These are phyloP conservation scores for Daldinia grandis DNA, from an alignment of 495 filamentous ascomycete genomes.

Conservation along the genomic window DNA sequence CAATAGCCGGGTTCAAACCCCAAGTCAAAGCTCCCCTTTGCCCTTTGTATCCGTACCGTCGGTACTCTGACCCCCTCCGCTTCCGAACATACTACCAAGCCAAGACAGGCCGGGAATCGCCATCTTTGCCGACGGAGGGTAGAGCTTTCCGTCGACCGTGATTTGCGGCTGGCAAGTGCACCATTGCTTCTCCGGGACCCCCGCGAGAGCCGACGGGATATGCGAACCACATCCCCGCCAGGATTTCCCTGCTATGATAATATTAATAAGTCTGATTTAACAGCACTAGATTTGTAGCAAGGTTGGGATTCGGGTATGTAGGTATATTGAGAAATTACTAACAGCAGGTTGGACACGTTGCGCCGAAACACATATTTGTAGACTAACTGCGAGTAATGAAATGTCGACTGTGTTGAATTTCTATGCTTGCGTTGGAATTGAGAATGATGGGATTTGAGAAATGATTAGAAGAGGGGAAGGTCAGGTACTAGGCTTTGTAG, in stretches of 20 bases:
- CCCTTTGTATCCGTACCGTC: constrained; percentile 22
- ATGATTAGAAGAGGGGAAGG: constrained; percentile 2
- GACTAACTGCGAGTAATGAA: constrained; percentile 8
- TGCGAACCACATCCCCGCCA: constrained; percentile 76
- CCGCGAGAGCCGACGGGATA: constrained; percentile 67
- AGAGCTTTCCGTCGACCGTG: constrained; percentile 65
- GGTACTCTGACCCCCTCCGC: constrained; percentile 27
- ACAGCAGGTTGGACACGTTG: constrained; percentile 53
- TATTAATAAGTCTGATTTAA: constrained; percentile 3
- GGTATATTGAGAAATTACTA: constrained; percentile 24
- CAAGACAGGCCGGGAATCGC: constrained; percentile 39
- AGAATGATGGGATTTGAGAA: constrained; percentile 8
- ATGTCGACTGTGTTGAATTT: constrained; percentile 7
- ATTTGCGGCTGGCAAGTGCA: constrained; percentile 69
- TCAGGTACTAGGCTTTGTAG: background rate
- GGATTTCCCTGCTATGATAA: constrained; percentile 63
- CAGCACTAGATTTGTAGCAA: background rate
- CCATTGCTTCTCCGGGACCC: constrained; percentile 62
- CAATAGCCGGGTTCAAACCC: background rate
- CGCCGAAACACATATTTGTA: constrained; percentile 51
- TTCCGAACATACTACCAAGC: constrained; percentile 39
- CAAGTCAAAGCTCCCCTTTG: constrained; percentile 33
- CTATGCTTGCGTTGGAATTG: constrained; percentile 5
- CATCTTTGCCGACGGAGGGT: constrained; percentile 66
- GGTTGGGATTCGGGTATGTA: background rate